Conservation (phyloP, 176 grass and related monocot species). For the Carex scoparia region DNA sequence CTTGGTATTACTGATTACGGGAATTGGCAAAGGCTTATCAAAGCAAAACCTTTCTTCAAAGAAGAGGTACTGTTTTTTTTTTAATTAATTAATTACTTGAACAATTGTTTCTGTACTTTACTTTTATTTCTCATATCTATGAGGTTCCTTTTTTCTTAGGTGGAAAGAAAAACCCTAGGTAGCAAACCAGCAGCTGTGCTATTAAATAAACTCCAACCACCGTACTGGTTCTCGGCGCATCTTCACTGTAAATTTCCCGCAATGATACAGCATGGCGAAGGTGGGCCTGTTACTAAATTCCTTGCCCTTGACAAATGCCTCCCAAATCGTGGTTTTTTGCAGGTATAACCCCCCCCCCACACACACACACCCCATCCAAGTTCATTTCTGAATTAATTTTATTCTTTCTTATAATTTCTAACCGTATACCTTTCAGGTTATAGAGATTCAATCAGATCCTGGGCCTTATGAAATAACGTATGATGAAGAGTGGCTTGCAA, state of each 20-base stretch:
- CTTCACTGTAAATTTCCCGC: constrained; percentile 73
- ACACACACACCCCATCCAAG: not conserved
- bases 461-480: constrained; percentile 86
- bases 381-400: not conserved
- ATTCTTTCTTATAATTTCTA: not conserved
- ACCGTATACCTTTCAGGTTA: constrained; percentile 39
- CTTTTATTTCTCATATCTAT: constrained; percentile 8
- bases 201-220: constrained; percentile 66
- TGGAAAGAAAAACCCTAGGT: constrained; percentile 53
- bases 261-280: constrained; percentile 57
- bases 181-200: constrained; percentile 73
- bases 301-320: constrained; percentile 92
- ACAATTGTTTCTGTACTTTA: not conserved
- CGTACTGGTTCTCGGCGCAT: constrained; percentile 78
- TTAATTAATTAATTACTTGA: not conserved
- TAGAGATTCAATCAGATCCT: constrained; percentile 70
- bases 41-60: constrained; percentile 38
- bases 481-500: constrained; percentile 95
- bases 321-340: constrained; percentile 58
- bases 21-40: constrained; percentile 61
- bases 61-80: constrained; percentile 46
- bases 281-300: constrained; percentile 71
- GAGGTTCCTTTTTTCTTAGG: constrained; percentile 37
- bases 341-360: constrained; percentile 25
- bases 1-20: constrained; percentile 94